Conservation (phyloP, 148 eudicot species). For the Persicaria tinctoria region DNA sequence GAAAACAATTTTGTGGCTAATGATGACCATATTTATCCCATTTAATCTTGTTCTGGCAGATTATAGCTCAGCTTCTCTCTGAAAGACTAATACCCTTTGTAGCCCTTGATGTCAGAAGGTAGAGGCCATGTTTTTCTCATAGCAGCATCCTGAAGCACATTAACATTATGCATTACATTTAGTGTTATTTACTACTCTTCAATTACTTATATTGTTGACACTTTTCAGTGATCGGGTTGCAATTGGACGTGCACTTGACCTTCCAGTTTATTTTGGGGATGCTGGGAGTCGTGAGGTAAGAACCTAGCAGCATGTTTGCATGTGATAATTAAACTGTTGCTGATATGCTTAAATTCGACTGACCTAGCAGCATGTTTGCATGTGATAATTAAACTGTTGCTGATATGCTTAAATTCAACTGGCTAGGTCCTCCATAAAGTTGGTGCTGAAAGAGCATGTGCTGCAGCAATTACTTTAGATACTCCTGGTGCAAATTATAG, state of each 20-base stretch:
- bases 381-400: neutral
- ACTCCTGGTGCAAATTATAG: slow-evolving; percentile 97
- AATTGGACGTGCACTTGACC: slow-evolving; percentile 95
- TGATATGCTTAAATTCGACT: slow-evolving; percentile 18
- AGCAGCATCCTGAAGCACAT: neutral
- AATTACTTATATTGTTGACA: slow-evolving; percentile 4
- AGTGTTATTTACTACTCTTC: neutral
- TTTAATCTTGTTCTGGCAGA: slow-evolving; percentile 41
- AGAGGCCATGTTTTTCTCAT: neutral
- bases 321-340: neutral
- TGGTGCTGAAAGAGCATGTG: slow-evolving; percentile 97
- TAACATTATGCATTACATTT: neutral
- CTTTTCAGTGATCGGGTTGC: slow-evolving; percentile 83
- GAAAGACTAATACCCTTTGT: slow-evolving; percentile 97
- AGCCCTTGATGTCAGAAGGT: slow-evolving; percentile 99
- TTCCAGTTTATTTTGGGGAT: slow-evolving; percentile 97
- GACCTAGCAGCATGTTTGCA: slow-evolving; percentile 12
- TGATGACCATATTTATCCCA: slow-evolving; percentile 1
- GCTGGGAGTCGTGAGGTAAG: slow-evolving; percentile 99
- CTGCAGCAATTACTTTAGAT: slow-evolving; percentile 91
- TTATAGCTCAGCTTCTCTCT: slow-evolving; percentile 97
- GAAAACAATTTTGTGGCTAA: neutral
- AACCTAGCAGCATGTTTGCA: slow-evolving; percentile 13
- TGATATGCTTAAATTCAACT: slow-evolving; percentile 20
- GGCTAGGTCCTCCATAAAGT: slow-evolving; percentile 88